Evolutionary conservation across 2,329 filamentous ascomycete genomes (phyloP).

Genomic region (Alternaria hordeiaustralica): DNA sequence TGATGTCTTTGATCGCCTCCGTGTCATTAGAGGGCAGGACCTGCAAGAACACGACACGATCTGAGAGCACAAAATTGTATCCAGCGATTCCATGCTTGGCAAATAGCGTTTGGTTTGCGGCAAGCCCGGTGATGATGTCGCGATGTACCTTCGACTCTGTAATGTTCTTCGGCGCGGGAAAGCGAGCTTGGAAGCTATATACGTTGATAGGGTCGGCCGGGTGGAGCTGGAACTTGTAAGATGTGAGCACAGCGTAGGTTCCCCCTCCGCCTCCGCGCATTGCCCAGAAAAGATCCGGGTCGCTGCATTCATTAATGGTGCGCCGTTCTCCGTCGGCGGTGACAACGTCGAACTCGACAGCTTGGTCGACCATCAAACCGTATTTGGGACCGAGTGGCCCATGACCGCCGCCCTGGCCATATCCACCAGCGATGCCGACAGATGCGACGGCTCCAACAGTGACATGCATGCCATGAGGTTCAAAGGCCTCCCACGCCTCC

Average conservation of each 20-base stretch:
- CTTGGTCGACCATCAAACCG: constrained; percentile 47
- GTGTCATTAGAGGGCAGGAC: constrained; percentile 37
- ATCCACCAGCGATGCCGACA: constrained; percentile 58
- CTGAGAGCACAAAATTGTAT: constrained; percentile 44
- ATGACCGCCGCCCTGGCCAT: constrained; percentile 60
- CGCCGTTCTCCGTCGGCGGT: constrained; percentile 40
- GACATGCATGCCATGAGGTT: constrained; percentile 40
- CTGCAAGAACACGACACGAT: constrained; percentile 43
- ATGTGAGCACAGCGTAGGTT: constrained; percentile 45
- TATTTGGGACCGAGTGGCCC: constrained; percentile 59
- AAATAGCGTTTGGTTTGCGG: constrained; percentile 40
- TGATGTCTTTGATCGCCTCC: constrained; percentile 33
- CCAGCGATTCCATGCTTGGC: constrained; percentile 40
- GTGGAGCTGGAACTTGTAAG: constrained; percentile 47
- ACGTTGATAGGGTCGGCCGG: constrained; percentile 43
- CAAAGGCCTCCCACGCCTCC: constrained; percentile 47
- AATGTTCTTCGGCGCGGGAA: constrained; percentile 33
- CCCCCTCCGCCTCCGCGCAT: constrained; percentile 47
- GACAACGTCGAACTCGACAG: constrained; percentile 45
- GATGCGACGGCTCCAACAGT: constrained; percentile 48
- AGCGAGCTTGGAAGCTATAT: constrained; percentile 44
- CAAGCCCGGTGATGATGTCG: constrained; percentile 40
- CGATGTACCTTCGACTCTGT: constrained; percentile 40
- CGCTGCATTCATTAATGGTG: constrained; percentile 44
- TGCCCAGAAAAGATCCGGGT: constrained; percentile 47